phyloP scores from a whole-genome alignment of 371 early-diverging fungal species.

The Batrachochytrium dendrobatidis region DNA sequence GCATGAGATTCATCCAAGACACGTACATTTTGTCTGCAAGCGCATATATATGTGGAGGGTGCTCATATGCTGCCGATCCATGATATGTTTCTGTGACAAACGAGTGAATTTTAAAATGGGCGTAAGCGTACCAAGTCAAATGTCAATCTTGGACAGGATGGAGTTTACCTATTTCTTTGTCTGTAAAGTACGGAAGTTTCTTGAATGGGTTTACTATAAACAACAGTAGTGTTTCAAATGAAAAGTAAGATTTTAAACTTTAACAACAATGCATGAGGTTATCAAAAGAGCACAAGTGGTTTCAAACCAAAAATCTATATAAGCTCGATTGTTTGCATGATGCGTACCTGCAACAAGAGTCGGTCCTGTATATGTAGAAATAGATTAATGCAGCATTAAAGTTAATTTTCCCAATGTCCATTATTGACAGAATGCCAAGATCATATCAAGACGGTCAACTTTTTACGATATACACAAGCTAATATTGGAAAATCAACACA shows the following conservation, averaged over 20 bases:
- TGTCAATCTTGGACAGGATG: not conserved
- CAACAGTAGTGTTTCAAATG: not conserved
- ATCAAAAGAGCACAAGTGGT: no score
- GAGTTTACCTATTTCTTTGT: slow-evolving; percentile 42
- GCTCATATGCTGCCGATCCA: slow-evolving; percentile 43
- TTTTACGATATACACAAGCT: not conserved
- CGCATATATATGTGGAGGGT: slow-evolving; percentile 51
- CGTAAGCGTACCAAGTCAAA: not conserved
- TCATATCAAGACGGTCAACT: no score
- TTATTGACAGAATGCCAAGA: no score
- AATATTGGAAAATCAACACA: not conserved
- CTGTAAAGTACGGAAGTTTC: slow-evolving; percentile 45
- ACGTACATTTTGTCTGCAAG: slow-evolving; percentile 46
- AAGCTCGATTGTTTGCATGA: no score
- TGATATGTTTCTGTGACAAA: slow-evolving; percentile 29
- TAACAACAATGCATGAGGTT: no score
- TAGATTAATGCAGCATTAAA: no score
- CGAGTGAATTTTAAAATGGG: not conserved
- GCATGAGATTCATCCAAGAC: not conserved
- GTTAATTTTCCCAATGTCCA: no score
- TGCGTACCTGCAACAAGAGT: slow-evolving; percentile 41
- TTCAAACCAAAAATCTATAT: no score
- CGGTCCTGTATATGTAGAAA: slow-evolving; percentile 23
- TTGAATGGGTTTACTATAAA: slow-evolving; percentile 48
- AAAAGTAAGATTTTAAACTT: no score